Conservation (phyloP, 2,329 filamentous ascomycete species). For the Scedosporium dehoogii region DNA sequence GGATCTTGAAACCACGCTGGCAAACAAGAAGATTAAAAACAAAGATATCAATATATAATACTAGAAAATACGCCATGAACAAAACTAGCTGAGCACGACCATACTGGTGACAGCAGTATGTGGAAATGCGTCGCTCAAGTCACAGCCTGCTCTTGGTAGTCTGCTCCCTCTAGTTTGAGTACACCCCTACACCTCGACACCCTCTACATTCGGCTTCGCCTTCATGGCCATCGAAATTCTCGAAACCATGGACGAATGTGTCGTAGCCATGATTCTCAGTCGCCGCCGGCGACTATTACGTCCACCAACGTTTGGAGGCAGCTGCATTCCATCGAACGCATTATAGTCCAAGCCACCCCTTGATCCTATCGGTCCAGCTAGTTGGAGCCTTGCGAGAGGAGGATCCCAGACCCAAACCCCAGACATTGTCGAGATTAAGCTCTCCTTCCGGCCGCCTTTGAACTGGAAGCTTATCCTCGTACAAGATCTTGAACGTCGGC, state of each 20-base stretch:
- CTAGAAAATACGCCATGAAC: not conserved
- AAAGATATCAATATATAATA: not conserved
- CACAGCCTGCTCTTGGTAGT: too few species aligned
- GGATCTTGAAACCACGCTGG: not conserved
- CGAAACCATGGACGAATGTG: conserved; percentile 17
- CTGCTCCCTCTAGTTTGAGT: too few species aligned
- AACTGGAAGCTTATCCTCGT: conserved; percentile 14
- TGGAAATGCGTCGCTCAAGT: too few species aligned
- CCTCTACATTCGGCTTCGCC: conserved; percentile 13
- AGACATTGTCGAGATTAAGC: not conserved
- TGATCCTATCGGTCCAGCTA: not conserved
- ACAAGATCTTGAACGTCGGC: conserved; percentile 33
- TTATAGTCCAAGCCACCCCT: not conserved
- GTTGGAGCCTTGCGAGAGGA: not conserved
- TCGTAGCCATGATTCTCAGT: conserved; percentile 14
- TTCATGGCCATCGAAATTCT: conserved; percentile 16
- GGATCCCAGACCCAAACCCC: not conserved
- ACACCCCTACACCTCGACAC: conserved; percentile 8
- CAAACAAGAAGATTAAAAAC: not conserved
- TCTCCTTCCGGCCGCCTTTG: not conserved
- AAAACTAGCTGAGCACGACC: not conserved
- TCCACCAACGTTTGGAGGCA: not conserved
- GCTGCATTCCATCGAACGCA: not conserved
- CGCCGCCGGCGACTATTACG: not conserved
- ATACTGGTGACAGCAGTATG: too few species aligned